Conservation (phyloP, 2,329 filamentous ascomycete genomes). For the Apiospora koreana region DNA sequence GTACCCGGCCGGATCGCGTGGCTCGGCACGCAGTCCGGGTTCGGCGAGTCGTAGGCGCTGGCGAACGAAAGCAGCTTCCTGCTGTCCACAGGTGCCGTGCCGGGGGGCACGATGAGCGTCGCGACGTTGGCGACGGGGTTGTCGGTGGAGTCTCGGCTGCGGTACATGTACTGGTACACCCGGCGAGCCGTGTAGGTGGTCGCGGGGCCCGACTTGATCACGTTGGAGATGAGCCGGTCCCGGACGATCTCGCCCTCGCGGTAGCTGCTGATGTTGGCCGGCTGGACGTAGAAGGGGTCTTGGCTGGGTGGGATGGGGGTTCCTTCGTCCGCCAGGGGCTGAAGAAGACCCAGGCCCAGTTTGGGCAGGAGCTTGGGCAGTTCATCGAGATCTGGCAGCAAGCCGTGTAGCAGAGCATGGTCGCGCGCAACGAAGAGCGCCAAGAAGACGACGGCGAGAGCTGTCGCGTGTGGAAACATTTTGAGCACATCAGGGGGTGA, state of each 20-base stretch:
- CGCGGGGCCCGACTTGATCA: not conserved
- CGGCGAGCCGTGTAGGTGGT: not conserved
- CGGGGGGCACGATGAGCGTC: not conserved
- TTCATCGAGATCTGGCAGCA: not conserved
- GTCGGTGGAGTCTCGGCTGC: not conserved
- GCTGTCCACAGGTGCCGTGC: not conserved
- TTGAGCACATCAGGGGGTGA: not conserved
- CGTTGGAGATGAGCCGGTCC: not conserved
- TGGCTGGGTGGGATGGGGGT: not conserved
- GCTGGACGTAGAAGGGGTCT: not conserved
- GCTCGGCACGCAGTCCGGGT: constrained; percentile 4
- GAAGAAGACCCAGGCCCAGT: not conserved
- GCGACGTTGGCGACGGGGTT: not conserved
- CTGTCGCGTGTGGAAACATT: not conserved
- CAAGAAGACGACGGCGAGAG: not conserved
- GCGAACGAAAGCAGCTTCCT: not conserved
- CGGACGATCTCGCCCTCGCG: not conserved
- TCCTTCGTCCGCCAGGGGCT: not conserved
- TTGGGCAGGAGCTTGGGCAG: not conserved
- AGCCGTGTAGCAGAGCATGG: not conserved
- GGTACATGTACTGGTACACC: not conserved
- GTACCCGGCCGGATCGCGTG: not conserved
- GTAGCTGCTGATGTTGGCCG: not conserved
- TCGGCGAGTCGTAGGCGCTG: not conserved
- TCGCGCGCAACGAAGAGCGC: not conserved